These are phyloP conservation scores for Dactylellina drechsleri DNA, from an alignment of 2,329 filamentous ascomycete species.

Conservation along the genomic window DNA sequence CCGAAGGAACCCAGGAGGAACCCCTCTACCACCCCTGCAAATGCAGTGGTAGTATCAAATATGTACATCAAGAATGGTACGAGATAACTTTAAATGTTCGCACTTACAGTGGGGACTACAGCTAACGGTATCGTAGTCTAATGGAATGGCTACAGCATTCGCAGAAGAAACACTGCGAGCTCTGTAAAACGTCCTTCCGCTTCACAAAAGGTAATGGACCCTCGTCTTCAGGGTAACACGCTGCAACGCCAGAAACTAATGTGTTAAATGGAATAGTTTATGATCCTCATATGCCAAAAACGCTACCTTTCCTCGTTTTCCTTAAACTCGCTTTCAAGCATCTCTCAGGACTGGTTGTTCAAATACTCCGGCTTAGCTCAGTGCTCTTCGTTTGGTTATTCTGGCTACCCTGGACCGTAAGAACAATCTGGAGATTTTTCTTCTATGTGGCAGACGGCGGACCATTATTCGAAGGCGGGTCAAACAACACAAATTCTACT, in stretches of 20 bases:
- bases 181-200: slow-evolving; percentile 97
- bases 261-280: slow-evolving; percentile 68
- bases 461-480: slow-evolving; percentile 50
- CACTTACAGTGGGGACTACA: background rate
- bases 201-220: slow-evolving; percentile 80
- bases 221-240: background rate
- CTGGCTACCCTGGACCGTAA: slow-evolving; percentile 88
- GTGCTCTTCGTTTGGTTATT: slow-evolving; percentile 89
- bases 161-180: slow-evolving; percentile 98
- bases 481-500: slow-evolving; percentile 22
- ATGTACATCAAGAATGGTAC: slow-evolving; percentile 89
- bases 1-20: slow-evolving; percentile 82
- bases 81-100: background rate
- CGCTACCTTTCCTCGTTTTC: slow-evolving; percentile 83
- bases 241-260: background rate
- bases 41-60: slow-evolving; percentile 98
- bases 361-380: slow-evolving; percentile 80
- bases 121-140: slow-evolving; percentile 63
- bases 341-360: slow-evolving; percentile 74
- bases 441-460: slow-evolving; percentile 93
- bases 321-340: slow-evolving; percentile 80
- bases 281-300: slow-evolving; percentile 88
- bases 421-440: slow-evolving; percentile 88
- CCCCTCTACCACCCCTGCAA: slow-evolving; percentile 98
- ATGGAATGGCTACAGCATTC: slow-evolving; percentile 99